These are phyloP conservation scores for Luffa aegyptiaca DNA, from an alignment of 306 rosid species.

Conservation along the genomic window DNA sequence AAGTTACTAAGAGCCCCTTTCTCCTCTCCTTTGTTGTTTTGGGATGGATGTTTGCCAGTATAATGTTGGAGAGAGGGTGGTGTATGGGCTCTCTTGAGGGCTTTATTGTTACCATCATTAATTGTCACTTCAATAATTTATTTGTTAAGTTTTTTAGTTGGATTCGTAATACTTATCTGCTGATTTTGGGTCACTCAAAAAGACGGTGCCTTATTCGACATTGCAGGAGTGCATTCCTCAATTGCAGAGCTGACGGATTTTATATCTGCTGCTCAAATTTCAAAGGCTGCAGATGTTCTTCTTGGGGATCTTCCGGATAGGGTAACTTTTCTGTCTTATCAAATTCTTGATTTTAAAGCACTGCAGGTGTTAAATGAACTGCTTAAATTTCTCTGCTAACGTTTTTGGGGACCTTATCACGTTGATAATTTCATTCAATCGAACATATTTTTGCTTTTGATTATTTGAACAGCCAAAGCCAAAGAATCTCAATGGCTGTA, in stretches of 20 bases:
- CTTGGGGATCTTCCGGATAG: conserved; percentile 27
- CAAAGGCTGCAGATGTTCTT: conserved; percentile 52
- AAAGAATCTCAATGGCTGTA: not conserved
- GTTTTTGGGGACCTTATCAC: not conserved
- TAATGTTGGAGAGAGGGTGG: not conserved
- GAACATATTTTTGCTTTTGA: conserved; percentile 9
- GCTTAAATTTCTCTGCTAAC: not conserved
- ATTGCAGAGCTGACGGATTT: conserved; percentile 67
- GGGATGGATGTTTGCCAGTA: not conserved
- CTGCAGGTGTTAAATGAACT: not conserved
- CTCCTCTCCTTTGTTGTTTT: not conserved
- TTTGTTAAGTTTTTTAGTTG: not conserved
- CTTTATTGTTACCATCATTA: not conserved
- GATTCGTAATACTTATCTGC: not conserved
- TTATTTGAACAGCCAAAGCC: conserved; percentile 43
- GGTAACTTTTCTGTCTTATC: conserved; percentile 31
- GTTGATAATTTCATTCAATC: not conserved
- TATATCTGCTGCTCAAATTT: conserved; percentile 67
- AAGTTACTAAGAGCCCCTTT: not conserved
- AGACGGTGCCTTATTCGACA: not conserved
- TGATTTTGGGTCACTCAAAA: not conserved
- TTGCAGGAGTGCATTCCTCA: conserved; percentile 48
- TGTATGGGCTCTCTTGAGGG: not conserved
- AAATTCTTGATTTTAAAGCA: not conserved
- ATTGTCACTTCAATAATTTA: not conserved